A percentile compares a stretch with the other conserved stretches of the same genome.
phyloP scores from a whole-genome alignment of 345 rosid species.

The Hibiscus trionum region DNA sequence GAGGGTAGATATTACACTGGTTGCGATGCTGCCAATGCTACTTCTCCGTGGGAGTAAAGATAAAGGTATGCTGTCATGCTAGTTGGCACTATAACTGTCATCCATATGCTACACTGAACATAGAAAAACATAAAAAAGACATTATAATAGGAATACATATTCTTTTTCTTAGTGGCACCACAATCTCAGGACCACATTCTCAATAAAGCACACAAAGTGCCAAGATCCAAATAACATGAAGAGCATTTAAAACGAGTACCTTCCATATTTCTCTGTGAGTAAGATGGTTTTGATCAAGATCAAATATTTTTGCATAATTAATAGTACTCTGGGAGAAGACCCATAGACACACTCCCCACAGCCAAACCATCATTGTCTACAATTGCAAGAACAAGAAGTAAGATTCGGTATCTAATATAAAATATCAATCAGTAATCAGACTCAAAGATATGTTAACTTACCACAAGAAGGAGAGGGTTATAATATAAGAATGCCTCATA shows the following conservation, averaged over 20 bases:
- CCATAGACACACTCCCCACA: slow-evolving; percentile 93
- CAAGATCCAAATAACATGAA: neutral
- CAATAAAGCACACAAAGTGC: neutral
- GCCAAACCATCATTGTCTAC: slow-evolving; percentile 66
- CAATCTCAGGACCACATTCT: neutral
- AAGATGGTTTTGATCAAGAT: slow-evolving; percentile 83
- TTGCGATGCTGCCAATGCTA: slow-evolving; percentile 92
- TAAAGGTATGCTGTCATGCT: slow-evolving; percentile 97
- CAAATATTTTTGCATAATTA: slow-evolving; percentile 68
- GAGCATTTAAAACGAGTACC: slow-evolving; percentile 31
- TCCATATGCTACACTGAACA: slow-evolving; percentile 89
- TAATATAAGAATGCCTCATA: slow-evolving; percentile 91
- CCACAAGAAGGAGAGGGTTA: slow-evolving; percentile 95
- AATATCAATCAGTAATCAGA: neutral
- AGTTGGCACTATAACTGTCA: slow-evolving; percentile 89
- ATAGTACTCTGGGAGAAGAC: slow-evolving; percentile 77
- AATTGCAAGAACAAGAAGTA: slow-evolving; percentile 9
- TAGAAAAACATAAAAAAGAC: slow-evolving; percentile 9
- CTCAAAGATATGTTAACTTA: slow-evolving; percentile 27
- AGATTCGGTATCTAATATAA: neutral
- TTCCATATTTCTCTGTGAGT: slow-evolving; percentile 89
- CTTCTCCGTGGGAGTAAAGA: slow-evolving; percentile 97
- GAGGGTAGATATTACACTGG: slow-evolving; percentile 65
- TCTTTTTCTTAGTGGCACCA: neutral
- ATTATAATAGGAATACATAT: neutral